These are phyloP conservation scores for Telfairia occidentalis DNA, from an alignment of 331 rosid genomes.

Conservation along the genomic window DNA sequence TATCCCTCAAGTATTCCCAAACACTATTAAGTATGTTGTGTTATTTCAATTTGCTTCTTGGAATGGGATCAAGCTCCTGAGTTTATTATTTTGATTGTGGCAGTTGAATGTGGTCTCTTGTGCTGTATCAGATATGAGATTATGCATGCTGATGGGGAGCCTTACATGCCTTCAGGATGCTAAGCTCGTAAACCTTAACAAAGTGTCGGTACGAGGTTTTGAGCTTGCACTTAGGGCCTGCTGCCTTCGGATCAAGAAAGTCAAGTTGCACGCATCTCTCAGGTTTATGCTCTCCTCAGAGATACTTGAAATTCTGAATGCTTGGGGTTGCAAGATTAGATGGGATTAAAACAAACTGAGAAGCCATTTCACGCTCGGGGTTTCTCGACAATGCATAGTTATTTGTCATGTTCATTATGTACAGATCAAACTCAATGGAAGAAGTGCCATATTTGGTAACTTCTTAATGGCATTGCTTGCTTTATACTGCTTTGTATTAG, in stretches of 20 bases:
- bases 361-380: background rate
- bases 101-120: constrained; percentile 59
- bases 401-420: background rate
- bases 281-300: constrained; percentile 36
- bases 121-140: constrained; percentile 37
- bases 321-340: constrained; percentile 47
- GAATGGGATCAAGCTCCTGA: background rate
- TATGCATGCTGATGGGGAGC: constrained; percentile 46
- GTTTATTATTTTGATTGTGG: constrained; percentile 10
- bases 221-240: constrained; percentile 46
- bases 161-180: constrained; percentile 56
- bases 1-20: background rate
- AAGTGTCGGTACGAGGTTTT: constrained; percentile 39
- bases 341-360: constrained; percentile 36
- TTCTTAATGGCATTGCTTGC: background rate
- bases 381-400: background rate
- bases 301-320: constrained; percentile 31
- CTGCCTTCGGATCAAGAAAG: constrained; percentile 44
- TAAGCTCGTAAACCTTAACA: constrained; percentile 38
- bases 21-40: background rate
- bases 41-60: background rate
- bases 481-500: background rate
- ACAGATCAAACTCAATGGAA: constrained; percentile 2
- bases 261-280: constrained; percentile 36
- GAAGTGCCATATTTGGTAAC: background rate